A percentile compares a stretch with the other conserved stretches of the same genome.
phyloP scores from a whole-genome alignment of 768 basidiomycete species.

The Kwoniella dendrophila region DNA sequence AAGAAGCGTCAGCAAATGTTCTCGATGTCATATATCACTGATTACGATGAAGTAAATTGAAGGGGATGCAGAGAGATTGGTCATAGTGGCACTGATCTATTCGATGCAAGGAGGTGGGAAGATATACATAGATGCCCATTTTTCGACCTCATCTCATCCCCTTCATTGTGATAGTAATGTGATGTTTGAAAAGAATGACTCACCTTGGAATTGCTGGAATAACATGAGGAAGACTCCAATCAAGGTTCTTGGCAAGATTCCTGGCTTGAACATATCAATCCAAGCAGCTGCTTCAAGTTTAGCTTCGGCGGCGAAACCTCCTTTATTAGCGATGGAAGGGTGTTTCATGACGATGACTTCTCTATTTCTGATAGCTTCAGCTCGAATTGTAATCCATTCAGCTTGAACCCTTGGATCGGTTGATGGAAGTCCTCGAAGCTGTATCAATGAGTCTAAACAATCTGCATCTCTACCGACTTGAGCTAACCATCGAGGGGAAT shows the following conservation, averaged over 20 bases:
- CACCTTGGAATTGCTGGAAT: slow-evolving; percentile 5
- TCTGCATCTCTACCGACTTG: slow-evolving; percentile 61
- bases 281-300: slow-evolving; percentile 3
- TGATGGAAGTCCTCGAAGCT: background rate
- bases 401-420: slow-evolving; percentile 8
- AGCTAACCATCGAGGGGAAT: slow-evolving; percentile 72
- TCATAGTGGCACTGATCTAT: too few species aligned
- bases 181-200: background rate
- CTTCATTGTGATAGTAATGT: too few species aligned
- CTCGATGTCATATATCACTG: too few species aligned
- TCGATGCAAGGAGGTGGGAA: too few species aligned
- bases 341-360: background rate
- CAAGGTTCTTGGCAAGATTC: background rate
- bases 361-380: background rate
- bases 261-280: slow-evolving; percentile 12
- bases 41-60: too few species aligned
- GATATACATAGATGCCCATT: too few species aligned
- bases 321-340: background rate
- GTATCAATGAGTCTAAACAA: background rate
- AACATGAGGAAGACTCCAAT: slow-evolving; percentile 13
- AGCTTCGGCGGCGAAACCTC: background rate
- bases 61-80: background rate
- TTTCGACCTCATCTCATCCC: too few species aligned
- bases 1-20: too few species aligned
- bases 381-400: slow-evolving; percentile 11